phyloP scores from a whole-genome alignment of 2,329 filamentous ascomycete species.

The Clonostachys rhizophaga region DNA sequence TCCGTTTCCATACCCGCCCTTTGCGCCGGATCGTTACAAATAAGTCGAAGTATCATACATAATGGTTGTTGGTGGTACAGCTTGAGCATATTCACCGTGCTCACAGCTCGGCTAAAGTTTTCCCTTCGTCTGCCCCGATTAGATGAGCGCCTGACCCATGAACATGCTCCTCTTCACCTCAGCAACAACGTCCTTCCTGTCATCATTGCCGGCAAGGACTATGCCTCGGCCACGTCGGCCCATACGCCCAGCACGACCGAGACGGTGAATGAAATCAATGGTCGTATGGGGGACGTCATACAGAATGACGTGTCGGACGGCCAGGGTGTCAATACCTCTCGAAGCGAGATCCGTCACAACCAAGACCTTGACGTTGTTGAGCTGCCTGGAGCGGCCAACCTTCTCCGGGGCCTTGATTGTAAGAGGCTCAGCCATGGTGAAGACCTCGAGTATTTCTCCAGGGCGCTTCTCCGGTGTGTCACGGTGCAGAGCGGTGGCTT shows the following conservation, averaged over 20 bases:
- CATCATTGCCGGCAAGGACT: constrained; percentile 84
- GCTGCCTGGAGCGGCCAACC: constrained; percentile 35
- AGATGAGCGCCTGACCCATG: constrained; percentile 74
- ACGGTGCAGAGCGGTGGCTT: constrained; percentile 78
- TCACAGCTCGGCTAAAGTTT: too few species aligned
- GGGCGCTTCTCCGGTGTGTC: constrained; percentile 78
- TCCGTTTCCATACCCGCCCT: too few species aligned
- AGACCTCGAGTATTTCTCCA: constrained; percentile 70
- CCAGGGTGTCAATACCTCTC: constrained; percentile 88
- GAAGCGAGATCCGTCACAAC: constrained; percentile 93
- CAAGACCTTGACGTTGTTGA: constrained; percentile 81
- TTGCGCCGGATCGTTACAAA: too few species aligned
- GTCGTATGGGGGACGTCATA: constrained; percentile 98
- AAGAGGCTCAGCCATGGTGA: constrained; percentile 52
- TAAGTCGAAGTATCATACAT: too few species aligned
- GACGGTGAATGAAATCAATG: constrained; percentile 95
- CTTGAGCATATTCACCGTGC: too few species aligned
- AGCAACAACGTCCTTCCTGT: constrained; percentile 82
- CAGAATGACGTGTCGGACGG: constrained; percentile 85
- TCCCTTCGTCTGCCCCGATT: constrained; percentile 9
- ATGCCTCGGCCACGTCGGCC: constrained; percentile 83
- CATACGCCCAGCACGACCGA: constrained; percentile 90
- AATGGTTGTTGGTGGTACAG: too few species aligned
- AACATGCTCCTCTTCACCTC: constrained; percentile 91
- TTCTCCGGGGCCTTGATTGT: constrained; percentile 19